Evolutionary conservation across 2,329 filamentous ascomycete species (phyloP).

Genomic region (Rhynchosporium graminicola): DNA sequence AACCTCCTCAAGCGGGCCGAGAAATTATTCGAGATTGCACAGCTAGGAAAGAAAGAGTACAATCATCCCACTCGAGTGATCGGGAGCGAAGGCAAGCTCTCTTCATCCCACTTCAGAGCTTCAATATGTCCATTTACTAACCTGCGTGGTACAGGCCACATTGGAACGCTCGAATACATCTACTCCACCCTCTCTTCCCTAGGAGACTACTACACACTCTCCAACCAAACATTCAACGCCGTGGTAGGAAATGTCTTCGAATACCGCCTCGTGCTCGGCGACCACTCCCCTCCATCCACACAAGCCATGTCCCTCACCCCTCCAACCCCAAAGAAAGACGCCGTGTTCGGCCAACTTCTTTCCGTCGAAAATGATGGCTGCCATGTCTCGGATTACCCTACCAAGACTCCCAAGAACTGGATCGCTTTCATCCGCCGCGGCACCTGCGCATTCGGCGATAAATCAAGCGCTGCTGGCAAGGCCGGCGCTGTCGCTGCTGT

Average conservation of each 20-base stretch:
- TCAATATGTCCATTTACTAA: constrained; percentile 15
- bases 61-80: constrained; percentile 72
- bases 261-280: constrained; percentile 57
- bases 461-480: constrained; percentile 66
- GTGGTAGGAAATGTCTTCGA: constrained; percentile 61
- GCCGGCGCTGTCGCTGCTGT: constrained; percentile 72
- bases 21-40: constrained; percentile 62
- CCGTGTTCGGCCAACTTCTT: constrained; percentile 60
- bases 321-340: constrained; percentile 59
- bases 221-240: constrained; percentile 65
- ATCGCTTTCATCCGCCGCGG: constrained; percentile 74
- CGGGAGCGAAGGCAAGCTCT: constrained; percentile 57
- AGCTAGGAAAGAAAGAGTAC: constrained; percentile 59
- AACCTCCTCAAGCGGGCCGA: constrained; percentile 61
- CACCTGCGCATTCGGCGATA: constrained; percentile 69
- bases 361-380: constrained; percentile 66
- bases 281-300: constrained; percentile 52
- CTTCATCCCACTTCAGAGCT: constrained; percentile 14
- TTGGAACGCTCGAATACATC: constrained; percentile 65
- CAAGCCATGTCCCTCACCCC: constrained; percentile 66
- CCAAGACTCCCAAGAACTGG: constrained; percentile 53
- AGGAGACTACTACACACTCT: constrained; percentile 61
- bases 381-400: constrained; percentile 61
- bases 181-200: constrained; percentile 54
- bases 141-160: constrained; percentile 52